Percentiles rank a stretch among this genome's conserved stretches.
Evolutionary conservation across 2,329 filamentous ascomycete species (phyloP).

Genomic region (Scedosporium apiospermum): DNA sequence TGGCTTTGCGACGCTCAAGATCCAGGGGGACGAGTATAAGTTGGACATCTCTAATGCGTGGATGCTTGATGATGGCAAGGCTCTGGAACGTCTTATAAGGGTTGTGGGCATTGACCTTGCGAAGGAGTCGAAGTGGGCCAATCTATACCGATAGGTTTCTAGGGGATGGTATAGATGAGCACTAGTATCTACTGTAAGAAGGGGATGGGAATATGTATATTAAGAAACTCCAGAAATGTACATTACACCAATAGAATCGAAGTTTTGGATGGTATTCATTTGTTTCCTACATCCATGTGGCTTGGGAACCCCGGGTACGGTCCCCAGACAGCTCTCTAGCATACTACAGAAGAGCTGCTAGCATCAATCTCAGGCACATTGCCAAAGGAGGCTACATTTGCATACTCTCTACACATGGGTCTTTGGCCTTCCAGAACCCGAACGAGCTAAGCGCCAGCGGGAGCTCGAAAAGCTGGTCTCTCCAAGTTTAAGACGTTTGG

Average conservation of each 20-base stretch:
- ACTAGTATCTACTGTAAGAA: not conserved
- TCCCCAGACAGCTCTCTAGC: no score
- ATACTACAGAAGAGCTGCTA: no score
- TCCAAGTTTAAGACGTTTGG: no score
- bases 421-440: no score
- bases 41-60: slow-evolving; percentile 48
- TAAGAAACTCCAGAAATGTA: not conserved
- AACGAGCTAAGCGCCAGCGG: no score
- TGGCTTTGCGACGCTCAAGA: slow-evolving; percentile 42
- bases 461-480: no score
- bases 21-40: slow-evolving; percentile 42
- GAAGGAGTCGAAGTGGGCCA: slow-evolving; percentile 5
- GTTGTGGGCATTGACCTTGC: slow-evolving; percentile 5
- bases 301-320: not conserved
- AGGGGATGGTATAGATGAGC: not conserved
- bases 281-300: not conserved
- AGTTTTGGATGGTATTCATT: not conserved
- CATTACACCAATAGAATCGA: not conserved
- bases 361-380: no score
- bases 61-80: slow-evolving; percentile 48
- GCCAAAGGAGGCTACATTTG: no score
- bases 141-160: slow-evolving; percentile 1
- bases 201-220: not conserved
- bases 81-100: slow-evolving; percentile 44
- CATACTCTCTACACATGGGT: no score